These are phyloP conservation scores for Boletus insuetus DNA, from an alignment of 768 basidiomycete species.

Conservation along the genomic window DNA sequence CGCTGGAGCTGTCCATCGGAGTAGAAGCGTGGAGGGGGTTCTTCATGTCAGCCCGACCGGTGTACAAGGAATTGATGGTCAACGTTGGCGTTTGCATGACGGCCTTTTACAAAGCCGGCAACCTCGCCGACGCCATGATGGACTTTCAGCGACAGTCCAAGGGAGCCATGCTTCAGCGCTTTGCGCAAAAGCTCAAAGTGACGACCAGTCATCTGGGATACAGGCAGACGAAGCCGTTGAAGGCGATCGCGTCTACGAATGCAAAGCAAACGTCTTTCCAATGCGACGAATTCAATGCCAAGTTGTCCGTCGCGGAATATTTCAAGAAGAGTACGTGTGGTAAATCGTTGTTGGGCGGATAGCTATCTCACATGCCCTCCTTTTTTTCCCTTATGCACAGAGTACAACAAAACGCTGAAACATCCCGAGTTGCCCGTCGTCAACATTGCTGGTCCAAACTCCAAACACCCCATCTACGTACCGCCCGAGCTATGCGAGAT, in stretches of 20 bases:
- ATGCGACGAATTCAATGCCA: conserved; percentile 51
- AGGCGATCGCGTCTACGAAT: conserved; percentile 35
- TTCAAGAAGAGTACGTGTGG: conserved; percentile 54
- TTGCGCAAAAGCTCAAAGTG: conserved; percentile 56
- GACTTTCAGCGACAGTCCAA: conserved; percentile 43
- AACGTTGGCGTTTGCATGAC: conserved; percentile 56
- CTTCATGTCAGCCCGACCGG: conserved; percentile 50
- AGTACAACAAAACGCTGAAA: conserved; percentile 53
- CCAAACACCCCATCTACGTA: conserved; percentile 38
- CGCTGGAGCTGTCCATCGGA: conserved; percentile 33
- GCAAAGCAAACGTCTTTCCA: conserved; percentile 52
- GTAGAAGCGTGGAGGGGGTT: conserved; percentile 48
- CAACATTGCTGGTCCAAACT: conserved; percentile 43
- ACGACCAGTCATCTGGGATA: conserved; percentile 55
- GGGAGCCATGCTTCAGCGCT: conserved; percentile 44
- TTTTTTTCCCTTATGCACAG: conserved; percentile 34
- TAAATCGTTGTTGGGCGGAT: background rate
- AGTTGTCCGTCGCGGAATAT: conserved; percentile 59
- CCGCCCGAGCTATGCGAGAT: conserved; percentile 76
- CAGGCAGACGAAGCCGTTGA: conserved; percentile 47
- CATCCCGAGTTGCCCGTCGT: conserved; percentile 55
- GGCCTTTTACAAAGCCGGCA: conserved; percentile 56
- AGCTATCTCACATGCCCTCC: conserved; percentile 3
- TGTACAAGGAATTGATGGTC: conserved; percentile 48
- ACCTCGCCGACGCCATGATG: conserved; percentile 56